Evolutionary conservation across 176 grass and related monocot species (phyloP).

Genomic region (Typha latifolia): DNA sequence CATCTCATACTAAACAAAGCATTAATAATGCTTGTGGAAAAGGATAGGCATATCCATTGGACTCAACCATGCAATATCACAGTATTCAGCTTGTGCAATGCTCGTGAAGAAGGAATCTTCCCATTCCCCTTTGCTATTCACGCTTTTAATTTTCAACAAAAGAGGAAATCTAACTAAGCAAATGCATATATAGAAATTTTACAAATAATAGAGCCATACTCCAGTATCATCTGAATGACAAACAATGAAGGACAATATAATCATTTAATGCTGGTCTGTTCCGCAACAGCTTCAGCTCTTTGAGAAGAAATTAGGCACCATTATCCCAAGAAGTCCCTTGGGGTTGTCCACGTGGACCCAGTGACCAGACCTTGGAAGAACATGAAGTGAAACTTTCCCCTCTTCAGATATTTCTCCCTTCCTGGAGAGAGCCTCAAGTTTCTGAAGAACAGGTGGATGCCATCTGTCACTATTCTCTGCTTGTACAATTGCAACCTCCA

Average conservation of each 20-base stretch:
- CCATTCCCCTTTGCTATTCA: too few relatives aligned
- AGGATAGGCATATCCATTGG: too few relatives aligned
- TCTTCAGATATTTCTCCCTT: conserved; percentile 30
- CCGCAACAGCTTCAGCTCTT: conserved; percentile 6
- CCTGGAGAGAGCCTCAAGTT: conserved; percentile 47
- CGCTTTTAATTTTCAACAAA: too few relatives aligned
- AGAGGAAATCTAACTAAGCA: too few relatives aligned
- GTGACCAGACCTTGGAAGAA: conserved; percentile 79
- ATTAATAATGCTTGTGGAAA: too few relatives aligned
- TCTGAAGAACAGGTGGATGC: conserved; percentile 51
- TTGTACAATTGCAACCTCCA: conserved; percentile 74
- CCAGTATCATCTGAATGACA: neutral
- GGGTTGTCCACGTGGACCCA: conserved; percentile 98
- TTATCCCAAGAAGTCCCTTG: conserved; percentile 76
- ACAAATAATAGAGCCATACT: neutral
- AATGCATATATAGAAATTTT: too few relatives aligned
- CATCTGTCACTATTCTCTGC: conserved; percentile 89
- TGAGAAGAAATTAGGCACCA: conserved; percentile 55
- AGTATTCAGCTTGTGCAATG: too few relatives aligned
- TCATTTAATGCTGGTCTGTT: too few relatives aligned
- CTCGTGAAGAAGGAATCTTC: too few relatives aligned
- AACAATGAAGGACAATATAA: neutral
- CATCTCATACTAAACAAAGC: too few relatives aligned
- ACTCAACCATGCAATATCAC: too few relatives aligned
- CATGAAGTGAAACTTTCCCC: conserved; percentile 54